phyloP scores from a whole-genome alignment of 1,284 basidiomycete species.

The Moesziomyces sp. region DNA sequence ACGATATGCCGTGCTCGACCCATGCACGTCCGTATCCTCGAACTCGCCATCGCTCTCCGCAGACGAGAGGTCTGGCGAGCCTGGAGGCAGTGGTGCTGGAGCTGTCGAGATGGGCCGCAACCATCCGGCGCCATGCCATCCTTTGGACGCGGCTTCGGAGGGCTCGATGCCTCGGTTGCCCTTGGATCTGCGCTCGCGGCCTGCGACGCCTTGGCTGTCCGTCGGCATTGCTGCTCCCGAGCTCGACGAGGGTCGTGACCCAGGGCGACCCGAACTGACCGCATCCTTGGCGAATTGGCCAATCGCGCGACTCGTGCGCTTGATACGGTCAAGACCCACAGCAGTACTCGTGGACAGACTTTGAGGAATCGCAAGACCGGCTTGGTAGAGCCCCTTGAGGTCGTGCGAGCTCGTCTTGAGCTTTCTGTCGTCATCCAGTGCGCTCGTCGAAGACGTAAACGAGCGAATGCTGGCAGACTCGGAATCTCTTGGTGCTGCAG shows the following conservation, averaged over 20 bases:
- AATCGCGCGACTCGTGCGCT: slow-evolving; percentile 25
- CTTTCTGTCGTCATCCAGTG: slow-evolving; percentile 1
- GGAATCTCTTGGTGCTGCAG: slow-evolving; percentile 4
- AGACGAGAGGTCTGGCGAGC: slow-evolving; percentile 10
- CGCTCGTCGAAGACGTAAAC: slow-evolving; percentile 6
- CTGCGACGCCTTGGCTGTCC: slow-evolving; percentile 18
- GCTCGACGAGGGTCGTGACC: slow-evolving; percentile 18
- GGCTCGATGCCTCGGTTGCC: slow-evolving; percentile 42
- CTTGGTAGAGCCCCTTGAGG: slow-evolving; percentile 36
- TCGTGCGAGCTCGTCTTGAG: slow-evolving; percentile 32
- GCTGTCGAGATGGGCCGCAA: slow-evolving; percentile 30
- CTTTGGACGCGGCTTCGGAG: slow-evolving; percentile 36
- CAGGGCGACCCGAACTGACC: slow-evolving; percentile 8
- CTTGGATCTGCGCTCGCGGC: slow-evolving; percentile 23
- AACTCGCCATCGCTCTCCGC: slow-evolving; percentile 11
- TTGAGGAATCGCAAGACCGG: slow-evolving; percentile 29
- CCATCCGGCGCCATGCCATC: slow-evolving; percentile 53
- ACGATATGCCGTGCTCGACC: slow-evolving; percentile 1
- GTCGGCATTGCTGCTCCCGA: slow-evolving; percentile 1
- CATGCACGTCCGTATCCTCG: slow-evolving; percentile 11
- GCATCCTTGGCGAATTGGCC: slow-evolving; percentile 38
- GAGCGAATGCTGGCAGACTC: slow-evolving; percentile 18
- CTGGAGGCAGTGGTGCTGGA: slow-evolving; percentile 18
- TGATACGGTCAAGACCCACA: slow-evolving; percentile 43
- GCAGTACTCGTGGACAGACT: slow-evolving; percentile 30